Evolutionary conservation across 2,329 filamentous ascomycete genomes (phyloP).

Genomic region (Dactylella cylindrospora): DNA sequence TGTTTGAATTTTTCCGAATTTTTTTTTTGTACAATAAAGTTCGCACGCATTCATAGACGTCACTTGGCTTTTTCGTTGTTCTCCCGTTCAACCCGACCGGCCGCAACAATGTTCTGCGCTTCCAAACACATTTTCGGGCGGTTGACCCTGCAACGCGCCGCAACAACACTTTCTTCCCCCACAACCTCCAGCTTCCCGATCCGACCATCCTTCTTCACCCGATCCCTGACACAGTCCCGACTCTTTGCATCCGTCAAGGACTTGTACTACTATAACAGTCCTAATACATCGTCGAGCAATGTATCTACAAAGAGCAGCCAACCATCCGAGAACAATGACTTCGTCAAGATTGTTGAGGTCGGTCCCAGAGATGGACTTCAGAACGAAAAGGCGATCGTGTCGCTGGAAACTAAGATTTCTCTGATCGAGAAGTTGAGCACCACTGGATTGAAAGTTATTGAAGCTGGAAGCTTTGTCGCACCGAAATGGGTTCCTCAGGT

Average conservation of each 20-base stretch:
- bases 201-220: conserved; percentile 35
- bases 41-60: no score
- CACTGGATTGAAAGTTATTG: conserved; percentile 72
- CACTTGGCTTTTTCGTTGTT: no score
- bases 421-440: conserved; percentile 68
- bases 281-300: not conserved
- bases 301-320: not conserved
- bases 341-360: conserved; percentile 73
- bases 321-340: conserved; percentile 31
- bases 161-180: not conserved
- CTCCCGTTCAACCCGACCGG: no score
- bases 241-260: conserved; percentile 40
- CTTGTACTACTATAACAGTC: conserved; percentile 24
- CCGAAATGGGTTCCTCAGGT: conserved; percentile 85
- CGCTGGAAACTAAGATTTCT: conserved; percentile 72
- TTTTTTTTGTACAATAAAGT: no score
- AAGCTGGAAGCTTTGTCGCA: conserved; percentile 78
- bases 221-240: conserved; percentile 24
- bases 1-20: no score
- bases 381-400: conserved; percentile 73
- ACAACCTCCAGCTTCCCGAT: conserved; percentile 9
- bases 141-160: conserved; percentile 15
- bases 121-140: conserved; percentile 42
- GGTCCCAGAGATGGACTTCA: conserved; percentile 84
- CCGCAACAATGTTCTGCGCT: conserved; percentile 43